Base-by-base conservation (phyloP, 2,329 filamentous ascomycete genomes). In the Keithomyces neogunnii region DNA sequence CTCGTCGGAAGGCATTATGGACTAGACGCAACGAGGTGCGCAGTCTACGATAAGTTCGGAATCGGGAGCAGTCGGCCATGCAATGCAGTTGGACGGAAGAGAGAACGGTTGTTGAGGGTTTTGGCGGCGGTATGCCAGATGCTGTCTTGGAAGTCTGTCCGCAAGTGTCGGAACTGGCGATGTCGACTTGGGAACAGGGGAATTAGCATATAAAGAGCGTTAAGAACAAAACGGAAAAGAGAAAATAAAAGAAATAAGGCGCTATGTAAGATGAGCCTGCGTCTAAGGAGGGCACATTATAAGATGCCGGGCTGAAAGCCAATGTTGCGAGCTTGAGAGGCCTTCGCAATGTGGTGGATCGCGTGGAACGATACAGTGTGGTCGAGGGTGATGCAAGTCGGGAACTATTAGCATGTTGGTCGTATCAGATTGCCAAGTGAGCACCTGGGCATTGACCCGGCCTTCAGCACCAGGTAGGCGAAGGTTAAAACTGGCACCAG, bases 1-100 rank as follows among this genome's bases (percentile, higher is more conserved):
- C 60, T 71, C 68, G 45, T 71, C 68, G 45, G 67, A 67, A 59
- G 65, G 67, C 66, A 66, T 69, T 47, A 28, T 51, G 47, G 52
- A 36, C 53, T 51, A 45, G 19, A 44, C 43, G 42, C 31, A 49
- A 45, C 30, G 29, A 33, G 30, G 30, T 47, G 46, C 40, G 50
- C 50, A 30, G 42, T 44, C 26, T 44, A 30, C 10, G 38, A 30
- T 38, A 19, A 39, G 35, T 13, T 13, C 10, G 19, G 38, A 33
- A 26, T 48, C 11, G 47, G 30, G 8, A 19, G 19, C 38, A 42
- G 8, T n/a, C 35, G 4, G 32, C 47, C 47, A 48, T 48, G 36
- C 44, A 46, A 35, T 46, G 28, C 44, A 28, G 13, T 36, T 28
- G 13, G 44, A 46, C 8, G 4, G 4, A 44, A 31, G 30, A 19